phyloP scores from a whole-genome alignment of 2,329 filamentous ascomycete species.

The Beauveria australis region DNA sequence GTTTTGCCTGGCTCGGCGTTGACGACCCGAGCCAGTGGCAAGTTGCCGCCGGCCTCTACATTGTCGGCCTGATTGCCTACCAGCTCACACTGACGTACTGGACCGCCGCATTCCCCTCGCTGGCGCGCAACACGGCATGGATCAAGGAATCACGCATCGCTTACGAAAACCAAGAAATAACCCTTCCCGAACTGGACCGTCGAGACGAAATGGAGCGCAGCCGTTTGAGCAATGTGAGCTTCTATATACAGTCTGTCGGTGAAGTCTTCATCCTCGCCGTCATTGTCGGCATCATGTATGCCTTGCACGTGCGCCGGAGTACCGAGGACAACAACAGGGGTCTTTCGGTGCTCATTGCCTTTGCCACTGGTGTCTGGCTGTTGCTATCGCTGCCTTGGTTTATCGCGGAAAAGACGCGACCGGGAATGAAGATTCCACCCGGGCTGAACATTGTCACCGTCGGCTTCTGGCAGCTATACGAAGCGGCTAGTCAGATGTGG shows the following conservation, averaged over 20 bases:
- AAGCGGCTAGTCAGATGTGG: constrained; percentile 53
- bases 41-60: constrained; percentile 52
- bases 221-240: constrained; percentile 53
- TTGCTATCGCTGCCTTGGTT: constrained; percentile 60
- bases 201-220: constrained; percentile 56
- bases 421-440: constrained; percentile 38
- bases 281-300: constrained; percentile 57
- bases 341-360: constrained; percentile 55
- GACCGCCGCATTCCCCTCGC: constrained; percentile 47
- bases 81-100: constrained; percentile 62
- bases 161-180: constrained; percentile 37
- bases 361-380: constrained; percentile 56
- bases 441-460: constrained; percentile 43
- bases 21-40: constrained; percentile 53
- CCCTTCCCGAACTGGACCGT: constrained; percentile 50
- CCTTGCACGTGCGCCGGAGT: constrained; percentile 49
- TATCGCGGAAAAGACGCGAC: constrained; percentile 52
- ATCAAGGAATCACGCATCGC: constrained; percentile 24
- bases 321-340: constrained; percentile 58
- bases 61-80: constrained; percentile 58
- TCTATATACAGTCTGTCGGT: constrained; percentile 54
- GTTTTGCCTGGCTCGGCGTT: constrained; percentile 60
- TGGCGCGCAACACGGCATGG: constrained; percentile 29
- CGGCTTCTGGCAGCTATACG: constrained; percentile 53
- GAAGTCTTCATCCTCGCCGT: constrained; percentile 56